A percentile compares a stretch with the other conserved stretches of the same genome.
These are phyloP conservation scores for Limtongozyma cylindracea DNA, from an alignment of 805 yeast species.

Conservation along the genomic window DNA sequence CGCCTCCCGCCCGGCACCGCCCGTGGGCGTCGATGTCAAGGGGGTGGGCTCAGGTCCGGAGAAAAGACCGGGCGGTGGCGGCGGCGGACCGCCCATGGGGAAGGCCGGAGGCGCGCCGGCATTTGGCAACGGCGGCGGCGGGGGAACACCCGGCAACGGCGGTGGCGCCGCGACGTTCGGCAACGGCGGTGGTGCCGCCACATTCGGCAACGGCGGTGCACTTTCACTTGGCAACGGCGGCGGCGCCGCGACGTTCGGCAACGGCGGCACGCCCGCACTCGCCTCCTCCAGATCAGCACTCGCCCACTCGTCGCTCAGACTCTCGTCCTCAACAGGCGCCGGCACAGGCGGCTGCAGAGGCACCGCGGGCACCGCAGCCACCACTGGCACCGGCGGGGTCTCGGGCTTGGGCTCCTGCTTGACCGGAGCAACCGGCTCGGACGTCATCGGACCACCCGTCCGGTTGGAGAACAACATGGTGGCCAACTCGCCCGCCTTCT, in stretches of 20 bases:
- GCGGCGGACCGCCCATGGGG: slow-evolving; percentile 1
- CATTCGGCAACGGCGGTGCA: slow-evolving; percentile 4
- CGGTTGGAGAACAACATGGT: slow-evolving; percentile 14
- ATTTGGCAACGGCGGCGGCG: slow-evolving; percentile 2
- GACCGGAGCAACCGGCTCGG: background rate
- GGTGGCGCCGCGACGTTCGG: slow-evolving; percentile 1
- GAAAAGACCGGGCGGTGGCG: slow-evolving; percentile 1
- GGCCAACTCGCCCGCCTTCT: slow-evolving; percentile 31
- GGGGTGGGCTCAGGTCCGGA: slow-evolving; percentile 1
- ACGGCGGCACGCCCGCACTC: background rate
- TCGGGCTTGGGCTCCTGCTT: background rate
- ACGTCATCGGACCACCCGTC: background rate
- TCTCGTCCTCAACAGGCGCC: background rate
- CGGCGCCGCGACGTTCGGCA: slow-evolving; percentile 1
- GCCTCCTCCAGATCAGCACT: slow-evolving; percentile 3
- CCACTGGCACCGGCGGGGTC: background rate
- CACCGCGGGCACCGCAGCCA: background rate
- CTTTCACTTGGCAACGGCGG: slow-evolving; percentile 3
- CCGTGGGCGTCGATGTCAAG: slow-evolving; percentile 3
- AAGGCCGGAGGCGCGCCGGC: slow-evolving; percentile 1
- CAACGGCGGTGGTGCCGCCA: slow-evolving; percentile 2
- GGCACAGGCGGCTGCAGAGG: background rate
- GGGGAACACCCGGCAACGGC: slow-evolving; percentile 1
- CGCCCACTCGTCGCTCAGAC: slow-evolving; percentile 2
- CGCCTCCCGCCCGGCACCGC: slow-evolving; percentile 13